A percentile compares a stretch with the other conserved stretches of the same genome.
Evolutionary conservation across 2,329 filamentous ascomycete species (phyloP).

Genomic region (Verticillium nonalfalfae): DNA sequence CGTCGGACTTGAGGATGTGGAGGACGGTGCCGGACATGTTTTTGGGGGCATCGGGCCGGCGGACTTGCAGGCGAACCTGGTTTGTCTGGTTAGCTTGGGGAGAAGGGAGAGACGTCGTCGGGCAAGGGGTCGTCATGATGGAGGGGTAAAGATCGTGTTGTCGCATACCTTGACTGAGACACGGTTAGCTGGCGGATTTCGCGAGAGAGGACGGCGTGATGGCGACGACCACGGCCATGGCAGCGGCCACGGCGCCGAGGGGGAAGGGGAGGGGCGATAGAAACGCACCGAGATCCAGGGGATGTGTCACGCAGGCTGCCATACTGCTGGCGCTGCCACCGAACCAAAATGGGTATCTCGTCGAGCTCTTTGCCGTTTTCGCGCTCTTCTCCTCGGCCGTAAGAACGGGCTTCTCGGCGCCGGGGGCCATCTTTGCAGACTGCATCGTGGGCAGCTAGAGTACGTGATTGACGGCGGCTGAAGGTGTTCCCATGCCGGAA

Average conservation of each 20-base stretch:
- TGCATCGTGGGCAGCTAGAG: constrained; percentile 16
- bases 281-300: constrained; percentile 76
- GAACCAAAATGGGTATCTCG: constrained; percentile 85
- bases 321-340: constrained; percentile 90
- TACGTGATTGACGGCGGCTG: neutral
- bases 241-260: neutral
- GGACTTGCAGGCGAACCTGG: constrained; percentile 83
- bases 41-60: constrained; percentile 65
- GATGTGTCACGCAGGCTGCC: constrained; percentile 88
- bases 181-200: neutral
- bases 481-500: constrained; percentile 6
- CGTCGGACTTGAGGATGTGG: constrained; percentile 72
- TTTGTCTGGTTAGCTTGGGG: neutral
- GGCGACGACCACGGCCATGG: neutral
- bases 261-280: neutral
- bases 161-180: constrained; percentile 3
- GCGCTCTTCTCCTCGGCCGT: constrained; percentile 12
- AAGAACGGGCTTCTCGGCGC: constrained; percentile 6
- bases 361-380: constrained; percentile 31
- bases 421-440: constrained; percentile 14
- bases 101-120: neutral
- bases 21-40: constrained; percentile 82
- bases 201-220: neutral
- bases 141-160: neutral
- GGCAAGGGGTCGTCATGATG: neutral